phyloP scores from a whole-genome alignment of 768 basidiomycete genomes.

The Cubamyces lactineus region DNA sequence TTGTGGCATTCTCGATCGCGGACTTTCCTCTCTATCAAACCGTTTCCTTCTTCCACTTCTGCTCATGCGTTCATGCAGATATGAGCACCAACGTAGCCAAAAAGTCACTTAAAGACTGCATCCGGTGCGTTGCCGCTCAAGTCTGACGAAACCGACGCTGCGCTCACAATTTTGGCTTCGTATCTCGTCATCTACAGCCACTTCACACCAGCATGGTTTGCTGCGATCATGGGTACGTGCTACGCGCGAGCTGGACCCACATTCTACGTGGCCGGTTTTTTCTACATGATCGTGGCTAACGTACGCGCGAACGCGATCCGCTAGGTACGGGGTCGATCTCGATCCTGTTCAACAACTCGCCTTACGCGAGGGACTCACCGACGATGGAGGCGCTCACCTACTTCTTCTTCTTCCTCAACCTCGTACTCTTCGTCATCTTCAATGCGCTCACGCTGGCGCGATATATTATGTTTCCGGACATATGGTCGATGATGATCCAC shows the following conservation, averaged over 20 bases:
- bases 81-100: neutral
- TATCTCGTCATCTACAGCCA: conserved; percentile 36
- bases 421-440: conserved; percentile 56
- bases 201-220: conserved; percentile 60
- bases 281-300: too few species aligned
- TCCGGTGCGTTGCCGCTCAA: conserved; percentile 34
- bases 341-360: conserved; percentile 58
- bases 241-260: neutral
- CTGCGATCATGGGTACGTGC: conserved; percentile 54
- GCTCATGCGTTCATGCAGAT: neutral
- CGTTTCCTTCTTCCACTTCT: neutral
- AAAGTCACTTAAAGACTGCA: conserved; percentile 38
- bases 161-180: neutral
- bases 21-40: too few species aligned
- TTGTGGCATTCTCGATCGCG: neutral
- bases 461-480: conserved; percentile 56
- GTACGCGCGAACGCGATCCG: neutral
- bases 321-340: conserved; percentile 53
- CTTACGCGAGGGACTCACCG: conserved; percentile 49
- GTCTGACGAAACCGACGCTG: neutral
- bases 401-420: conserved; percentile 62
- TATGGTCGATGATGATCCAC: conserved; percentile 51
- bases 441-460: conserved; percentile 48
- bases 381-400: conserved; percentile 48
- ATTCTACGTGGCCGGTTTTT: too few species aligned